Percentiles rank a stretch among this genome's conserved stretches.
phyloP scores from a whole-genome alignment of 345 rosid genomes.

The Citrus inodora region DNA sequence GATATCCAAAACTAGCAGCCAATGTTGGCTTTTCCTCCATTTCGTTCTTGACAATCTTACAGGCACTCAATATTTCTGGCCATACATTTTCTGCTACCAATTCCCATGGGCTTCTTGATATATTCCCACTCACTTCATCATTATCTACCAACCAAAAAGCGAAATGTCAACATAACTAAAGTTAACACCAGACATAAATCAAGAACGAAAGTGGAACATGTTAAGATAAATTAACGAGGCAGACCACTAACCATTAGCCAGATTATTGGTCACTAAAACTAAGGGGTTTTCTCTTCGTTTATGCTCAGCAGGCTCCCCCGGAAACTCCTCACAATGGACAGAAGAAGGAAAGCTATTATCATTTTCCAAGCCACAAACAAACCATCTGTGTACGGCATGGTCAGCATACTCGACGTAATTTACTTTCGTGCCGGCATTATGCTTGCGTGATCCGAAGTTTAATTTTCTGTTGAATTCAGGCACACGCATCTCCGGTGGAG shows the following conservation, averaged over 20 bases:
- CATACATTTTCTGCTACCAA: conserved; percentile 41
- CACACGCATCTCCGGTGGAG: conserved; percentile 10
- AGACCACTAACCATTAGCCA: conserved; percentile 25
- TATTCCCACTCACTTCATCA: conserved; percentile 13
- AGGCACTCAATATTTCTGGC: conserved; percentile 34
- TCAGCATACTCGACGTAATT: conserved; percentile 14
- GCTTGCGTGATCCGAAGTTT: conserved; percentile 5
- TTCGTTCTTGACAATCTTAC: no score
- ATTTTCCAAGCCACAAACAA: conserved; percentile 39
- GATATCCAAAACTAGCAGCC: no score
- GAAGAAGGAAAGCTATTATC: conserved; percentile 30
- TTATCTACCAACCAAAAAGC: conserved; percentile 1
- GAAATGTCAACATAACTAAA: not conserved
- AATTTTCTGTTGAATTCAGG: not conserved
- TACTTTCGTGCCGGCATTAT: not conserved
- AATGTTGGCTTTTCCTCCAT: no score
- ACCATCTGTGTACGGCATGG: conserved; percentile 22
- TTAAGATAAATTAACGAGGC: not conserved
- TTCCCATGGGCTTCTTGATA: conserved; percentile 31
- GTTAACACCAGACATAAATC: not conserved
- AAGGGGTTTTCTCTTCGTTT: conserved; percentile 30
- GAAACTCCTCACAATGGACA: conserved; percentile 31
- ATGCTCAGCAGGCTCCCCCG: conserved; percentile 26
- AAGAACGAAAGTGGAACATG: conserved; percentile 3
- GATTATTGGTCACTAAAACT: conserved; percentile 29